Base-by-base conservation (phyloP, 179 eudicot species). In the Spinacia oleracea region DNA sequence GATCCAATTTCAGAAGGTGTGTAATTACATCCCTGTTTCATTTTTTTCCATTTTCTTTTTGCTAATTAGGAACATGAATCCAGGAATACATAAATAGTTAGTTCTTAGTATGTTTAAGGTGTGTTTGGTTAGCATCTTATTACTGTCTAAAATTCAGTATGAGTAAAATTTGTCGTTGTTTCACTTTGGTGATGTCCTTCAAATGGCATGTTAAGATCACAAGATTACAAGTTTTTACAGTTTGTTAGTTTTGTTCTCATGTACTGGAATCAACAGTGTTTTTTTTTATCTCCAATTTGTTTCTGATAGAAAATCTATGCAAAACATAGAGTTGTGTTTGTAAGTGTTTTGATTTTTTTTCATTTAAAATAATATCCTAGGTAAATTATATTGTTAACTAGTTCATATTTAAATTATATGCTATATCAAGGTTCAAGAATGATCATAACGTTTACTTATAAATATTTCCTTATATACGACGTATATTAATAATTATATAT, bases 171-270 rank as follows among this genome's bases (percentile, higher is more conserved):
- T 53, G 58, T 55, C 31, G 38, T 62, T 23, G 64, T 35, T 31
- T 21, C 51, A 45, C 43, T 43, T 38, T 51, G 58, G 6, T 79
- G 40, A 63, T 35, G 71, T 62, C 6, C 5, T 48, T 46, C 60
- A 48, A 34, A 38, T 63, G 77, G 71, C 25, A 9, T 78, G 63
- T 55, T 50, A 10, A 6, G 40, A 66, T 77, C 14, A 15, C 35
- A 9, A 60, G 29, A n/a, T 34, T 60, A 10, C 20, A 35, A 55
- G 90, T 64, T 21, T 89, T 50, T 16, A 86, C 80, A 71, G 60
- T 42, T n/a, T 27, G 71, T 38, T 69, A 69, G 16, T 42, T 69
- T 69, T 25, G 9, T 23, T 69, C 5, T 23, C 45, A 42, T n/a
- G 42, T 25, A 42, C 66, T n/a, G n/a, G n/a, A n/a, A n/a, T n/a